Evolutionary conservation across 2,329 filamentous ascomycete genomes (phyloP).

Genomic region (Monosporascus ibericus): DNA sequence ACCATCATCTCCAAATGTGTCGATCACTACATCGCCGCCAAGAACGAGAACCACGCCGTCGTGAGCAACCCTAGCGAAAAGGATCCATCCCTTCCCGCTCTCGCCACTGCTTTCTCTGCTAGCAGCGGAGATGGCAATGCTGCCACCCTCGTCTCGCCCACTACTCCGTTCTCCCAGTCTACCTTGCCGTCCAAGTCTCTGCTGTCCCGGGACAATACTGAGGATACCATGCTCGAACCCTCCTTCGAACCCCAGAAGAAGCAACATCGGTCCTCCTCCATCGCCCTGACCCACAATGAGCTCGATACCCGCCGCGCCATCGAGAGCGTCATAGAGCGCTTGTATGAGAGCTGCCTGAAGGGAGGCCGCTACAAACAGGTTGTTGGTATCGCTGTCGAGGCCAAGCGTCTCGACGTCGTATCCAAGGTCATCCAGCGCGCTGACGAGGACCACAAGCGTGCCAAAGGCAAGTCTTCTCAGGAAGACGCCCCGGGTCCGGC

Average conservation of each 20-base stretch:
- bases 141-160: slow-evolving; percentile 73
- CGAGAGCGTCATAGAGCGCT: slow-evolving; percentile 75
- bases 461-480: slow-evolving; percentile 53
- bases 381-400: slow-evolving; percentile 92
- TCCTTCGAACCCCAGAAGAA: slow-evolving; percentile 48
- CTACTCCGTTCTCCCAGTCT: slow-evolving; percentile 91
- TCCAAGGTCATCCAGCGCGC: slow-evolving; percentile 81
- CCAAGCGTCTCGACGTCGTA: slow-evolving; percentile 83
- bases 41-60: slow-evolving; percentile 43
- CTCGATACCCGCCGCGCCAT: slow-evolving; percentile 69
- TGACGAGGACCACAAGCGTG: slow-evolving; percentile 75
- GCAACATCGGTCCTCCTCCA: slow-evolving; percentile 48
- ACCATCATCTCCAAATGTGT: slow-evolving; percentile 98
- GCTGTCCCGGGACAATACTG: slow-evolving; percentile 72
- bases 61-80: slow-evolving; percentile 28
- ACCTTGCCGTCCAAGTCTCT: slow-evolving; percentile 90
- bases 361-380: slow-evolving; percentile 90
- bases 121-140: slow-evolving; percentile 60
- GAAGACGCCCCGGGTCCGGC: slow-evolving; percentile 53
- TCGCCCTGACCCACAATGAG: slow-evolving; percentile 62
- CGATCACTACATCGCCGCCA: slow-evolving; percentile 89
- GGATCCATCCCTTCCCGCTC: slow-evolving; percentile 51
- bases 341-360: slow-evolving; percentile 85
- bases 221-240: slow-evolving; percentile 56
- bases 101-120: slow-evolving; percentile 73